Evolutionary conservation across 257 asterid genomes (phyloP).

Genomic region (Solanum infundibuliforme): DNA sequence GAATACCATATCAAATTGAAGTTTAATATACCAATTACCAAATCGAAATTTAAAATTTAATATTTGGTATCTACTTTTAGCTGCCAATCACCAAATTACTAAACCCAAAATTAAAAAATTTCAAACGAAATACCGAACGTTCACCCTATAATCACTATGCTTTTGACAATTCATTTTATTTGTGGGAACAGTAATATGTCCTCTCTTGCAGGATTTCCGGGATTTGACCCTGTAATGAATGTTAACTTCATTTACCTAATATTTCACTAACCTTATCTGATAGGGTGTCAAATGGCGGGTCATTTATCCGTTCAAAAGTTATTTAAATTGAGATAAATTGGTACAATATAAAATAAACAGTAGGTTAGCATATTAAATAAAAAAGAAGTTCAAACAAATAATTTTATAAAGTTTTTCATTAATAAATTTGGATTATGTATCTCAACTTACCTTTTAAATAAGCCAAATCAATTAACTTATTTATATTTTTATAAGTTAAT

Average conservation of each 20-base stretch:
- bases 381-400: too few relatives aligned
- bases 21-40: too few relatives aligned
- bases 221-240: background rate
- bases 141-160: background rate
- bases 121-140: too few relatives aligned
- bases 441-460: background rate
- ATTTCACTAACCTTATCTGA: background rate
- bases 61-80: too few relatives aligned
- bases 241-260: background rate
- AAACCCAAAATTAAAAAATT: too few relatives aligned
- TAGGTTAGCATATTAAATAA: too few relatives aligned
- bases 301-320: background rate
- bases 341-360: too few relatives aligned
- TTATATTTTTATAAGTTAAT: too few relatives aligned
- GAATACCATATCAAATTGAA: background rate
- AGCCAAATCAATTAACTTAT: too few relatives aligned
- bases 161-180: background rate
- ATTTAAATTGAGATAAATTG: background rate
- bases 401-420: background rate
- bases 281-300: background rate
- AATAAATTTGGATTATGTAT: too few relatives aligned
- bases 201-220: slow-evolving; percentile 9
- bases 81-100: background rate
- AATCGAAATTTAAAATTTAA: too few relatives aligned
- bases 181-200: background rate